Conservation (phyloP, 108 stramenopile species). For the Stephanodiscus minutulus region DNA sequence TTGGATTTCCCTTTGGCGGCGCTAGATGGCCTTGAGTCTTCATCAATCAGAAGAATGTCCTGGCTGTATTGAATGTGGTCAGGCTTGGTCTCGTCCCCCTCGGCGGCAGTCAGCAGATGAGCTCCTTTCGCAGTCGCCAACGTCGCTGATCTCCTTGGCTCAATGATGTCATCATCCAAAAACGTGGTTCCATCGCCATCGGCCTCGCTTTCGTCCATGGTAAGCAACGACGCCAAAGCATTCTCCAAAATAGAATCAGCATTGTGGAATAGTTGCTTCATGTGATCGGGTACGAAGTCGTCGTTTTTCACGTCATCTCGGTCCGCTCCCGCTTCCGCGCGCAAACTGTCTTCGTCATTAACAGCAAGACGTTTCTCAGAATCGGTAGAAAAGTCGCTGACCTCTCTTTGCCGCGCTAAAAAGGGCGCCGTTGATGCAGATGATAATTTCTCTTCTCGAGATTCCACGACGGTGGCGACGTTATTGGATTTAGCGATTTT, state of each 20-base stretch:
- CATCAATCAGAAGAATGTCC: background rate
- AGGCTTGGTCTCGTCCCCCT: background rate
- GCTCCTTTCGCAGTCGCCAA: too few species aligned
- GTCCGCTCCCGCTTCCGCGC: background rate
- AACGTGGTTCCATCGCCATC: too few species aligned
- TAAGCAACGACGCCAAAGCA: background rate
- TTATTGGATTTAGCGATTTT: background rate
- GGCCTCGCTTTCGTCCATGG: background rate
- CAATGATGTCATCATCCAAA: too few species aligned
- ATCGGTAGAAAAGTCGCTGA: too few species aligned
- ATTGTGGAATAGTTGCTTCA: conserved; percentile 4
- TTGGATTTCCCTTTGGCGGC: background rate
- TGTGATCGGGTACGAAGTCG: background rate
- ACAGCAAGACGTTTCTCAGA: background rate
- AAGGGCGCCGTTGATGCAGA: too few species aligned
- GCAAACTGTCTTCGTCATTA: too few species aligned
- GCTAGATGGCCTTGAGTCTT: background rate
- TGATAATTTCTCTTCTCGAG: background rate
- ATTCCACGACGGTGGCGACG: too few species aligned
- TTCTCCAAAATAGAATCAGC: background rate
- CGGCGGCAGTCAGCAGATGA: too few species aligned
- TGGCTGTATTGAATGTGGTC: background rate
- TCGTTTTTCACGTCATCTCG: background rate
- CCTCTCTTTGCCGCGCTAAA: too few species aligned
- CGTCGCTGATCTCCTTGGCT: too few species aligned